phyloP scores from a whole-genome alignment of 2,329 filamentous ascomycete species.

The Furcasterigmium sp. region DNA sequence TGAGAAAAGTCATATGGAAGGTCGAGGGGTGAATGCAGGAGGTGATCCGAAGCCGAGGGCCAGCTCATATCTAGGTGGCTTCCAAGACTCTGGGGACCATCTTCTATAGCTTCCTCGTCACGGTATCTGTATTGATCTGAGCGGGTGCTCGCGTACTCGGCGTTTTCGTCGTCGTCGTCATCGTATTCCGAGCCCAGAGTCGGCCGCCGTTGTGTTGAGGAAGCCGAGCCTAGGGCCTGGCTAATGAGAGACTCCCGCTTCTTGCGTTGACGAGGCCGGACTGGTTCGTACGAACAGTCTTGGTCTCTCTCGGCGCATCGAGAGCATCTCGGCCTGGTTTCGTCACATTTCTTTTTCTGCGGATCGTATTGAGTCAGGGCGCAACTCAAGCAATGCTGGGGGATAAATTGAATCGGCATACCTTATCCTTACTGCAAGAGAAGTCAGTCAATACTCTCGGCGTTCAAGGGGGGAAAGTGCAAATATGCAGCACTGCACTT shows the following conservation, averaged over 20 bases:
- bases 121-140: neutral
- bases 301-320: conserved; percentile 44
- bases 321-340: conserved; percentile 43
- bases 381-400: neutral
- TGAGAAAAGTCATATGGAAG: conserved; percentile 24
- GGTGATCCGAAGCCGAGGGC: conserved; percentile 3
- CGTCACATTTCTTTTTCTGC: conserved; percentile 56
- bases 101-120: neutral
- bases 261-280: conserved; percentile 33
- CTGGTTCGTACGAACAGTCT: conserved; percentile 45
- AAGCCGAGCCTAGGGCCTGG: conserved; percentile 3
- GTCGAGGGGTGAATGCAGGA: conserved; percentile 21
- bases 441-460: neutral
- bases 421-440: conserved; percentile 46
- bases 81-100: neutral
- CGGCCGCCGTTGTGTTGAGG: neutral
- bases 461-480: too few species aligned
- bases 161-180: conserved; percentile 11
- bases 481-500: conserved; percentile 26
- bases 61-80: neutral
- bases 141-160: neutral
- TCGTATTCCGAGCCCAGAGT: neutral
- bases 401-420: conserved; percentile 17
- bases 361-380: too few species aligned
- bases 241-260: conserved; percentile 20